Evolutionary conservation across 2,329 filamentous ascomycete genomes (phyloP), one percentile per base, ranked within the genome.

Genomic region (Lojkania enalia): DNA sequence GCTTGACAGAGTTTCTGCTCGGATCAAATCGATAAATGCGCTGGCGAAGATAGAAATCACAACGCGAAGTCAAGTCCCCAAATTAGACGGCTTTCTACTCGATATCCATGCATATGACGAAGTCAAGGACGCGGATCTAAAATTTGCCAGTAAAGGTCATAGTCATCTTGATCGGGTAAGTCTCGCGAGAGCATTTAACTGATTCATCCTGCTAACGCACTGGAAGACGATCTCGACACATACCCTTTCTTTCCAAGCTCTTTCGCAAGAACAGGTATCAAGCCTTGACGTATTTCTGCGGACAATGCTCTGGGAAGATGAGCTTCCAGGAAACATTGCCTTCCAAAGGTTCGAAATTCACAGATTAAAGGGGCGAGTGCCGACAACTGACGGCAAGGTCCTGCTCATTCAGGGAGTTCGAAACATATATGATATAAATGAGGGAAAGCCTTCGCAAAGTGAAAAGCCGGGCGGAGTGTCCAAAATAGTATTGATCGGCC

Each of bases 51-150:
- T 97, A 33, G 84, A 94, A 57, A 76, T 88, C 14, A 97, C 94
- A 2, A 81, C 86, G 41, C 86, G 88, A 62, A 90, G 90, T 57
- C 79, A 82, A 23, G 86, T 96, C 1, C 88, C 91, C 0, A 76
- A 86, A 54, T 78, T 99, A 5, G 90, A 96, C 62, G 92, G 90
- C 1, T 81, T 95, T 42, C 69, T 99, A 3, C 77, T 99, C 5
- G 92, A 97, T 69, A 75, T 99, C 20, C 89, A 96, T 65, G 92
- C 94, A 0, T 99, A 99, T 66, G 89, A 96, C 59, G 81, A 86
- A 50, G 85, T 96, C 21, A 81, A 84, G 21, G 81, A 81, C 13
- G 67, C 67, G 13, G 69, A 71, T 45, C 72, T 95, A 20, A 85
- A 90, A 46, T 86, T 87, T 44, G 78, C 79, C 6, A 77, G 74